These are phyloP conservation scores for Cutaneotrichosporon spelunceum DNA, from an alignment of 1,284 basidiomycete genomes.

Conservation along the genomic window DNA sequence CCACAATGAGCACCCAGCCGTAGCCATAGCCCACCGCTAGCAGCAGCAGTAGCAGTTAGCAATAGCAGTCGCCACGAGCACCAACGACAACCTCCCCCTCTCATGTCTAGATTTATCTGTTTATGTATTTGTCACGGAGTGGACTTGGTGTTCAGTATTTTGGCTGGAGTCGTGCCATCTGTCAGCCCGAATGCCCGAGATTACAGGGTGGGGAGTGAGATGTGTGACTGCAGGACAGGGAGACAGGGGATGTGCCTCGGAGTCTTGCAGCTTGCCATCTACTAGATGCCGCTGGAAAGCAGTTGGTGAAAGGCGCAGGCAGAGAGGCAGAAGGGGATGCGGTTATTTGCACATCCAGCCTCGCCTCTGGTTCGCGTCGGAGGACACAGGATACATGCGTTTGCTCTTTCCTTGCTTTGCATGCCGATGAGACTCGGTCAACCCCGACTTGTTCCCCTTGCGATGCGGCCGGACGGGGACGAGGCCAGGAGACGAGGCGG, in stretches of 20 bases:
- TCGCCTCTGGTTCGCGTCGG: too few relatives aligned
- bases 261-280: neutral
- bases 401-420: too few relatives aligned
- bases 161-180: neutral
- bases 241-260: neutral
- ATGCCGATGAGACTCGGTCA: neutral
- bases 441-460: neutral
- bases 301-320: too few relatives aligned
- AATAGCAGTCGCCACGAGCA: neutral
- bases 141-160: neutral
- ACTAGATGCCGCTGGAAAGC: too few relatives aligned
- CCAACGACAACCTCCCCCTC: neutral
- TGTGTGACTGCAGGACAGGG: neutral
- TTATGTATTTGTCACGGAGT: neutral
- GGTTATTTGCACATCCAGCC: too few relatives aligned
- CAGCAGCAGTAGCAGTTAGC: neutral
- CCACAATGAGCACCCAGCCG: neutral
- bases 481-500: neutral
- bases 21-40: neutral
- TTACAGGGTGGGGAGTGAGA: neutral
- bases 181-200: neutral
- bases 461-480: neutral
- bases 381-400: too few relatives aligned
- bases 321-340: too few relatives aligned
- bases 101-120: constrained; percentile 1